Evolutionary conservation across 2,329 filamentous ascomycete genomes (phyloP).

Genomic region (Ophiostoma ulmi): DNA sequence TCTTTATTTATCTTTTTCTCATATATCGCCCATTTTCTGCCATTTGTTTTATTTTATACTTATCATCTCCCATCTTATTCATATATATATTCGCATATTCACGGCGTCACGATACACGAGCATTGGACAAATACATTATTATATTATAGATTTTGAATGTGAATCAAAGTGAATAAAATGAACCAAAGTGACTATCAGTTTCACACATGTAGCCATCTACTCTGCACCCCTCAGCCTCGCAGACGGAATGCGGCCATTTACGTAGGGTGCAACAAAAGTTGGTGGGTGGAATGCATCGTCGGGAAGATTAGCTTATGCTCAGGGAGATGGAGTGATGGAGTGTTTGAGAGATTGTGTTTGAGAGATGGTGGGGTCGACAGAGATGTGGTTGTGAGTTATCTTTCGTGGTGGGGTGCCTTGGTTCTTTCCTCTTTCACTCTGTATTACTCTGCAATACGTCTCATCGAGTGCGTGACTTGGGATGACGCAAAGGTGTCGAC

Average conservation of each 20-base stretch:
- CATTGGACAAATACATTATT: not conserved
- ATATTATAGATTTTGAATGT: no score
- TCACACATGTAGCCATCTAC: not conserved
- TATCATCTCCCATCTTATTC: not conserved
- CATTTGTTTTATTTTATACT: not conserved
- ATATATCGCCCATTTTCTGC: not conserved
- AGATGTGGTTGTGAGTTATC: not conserved
- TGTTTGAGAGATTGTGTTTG: no score
- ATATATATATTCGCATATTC: not conserved
- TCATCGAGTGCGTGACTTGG: not conserved
- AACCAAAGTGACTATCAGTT: not conserved
- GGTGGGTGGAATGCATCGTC: not conserved
- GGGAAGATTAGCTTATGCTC: not conserved
- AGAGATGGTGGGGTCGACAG: not conserved
- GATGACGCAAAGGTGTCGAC: no score
- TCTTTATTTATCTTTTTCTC: not conserved
- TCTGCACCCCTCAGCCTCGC: not conserved
- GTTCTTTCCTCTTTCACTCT: not conserved
- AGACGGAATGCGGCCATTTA: not conserved
- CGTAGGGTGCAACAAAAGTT: not conserved
- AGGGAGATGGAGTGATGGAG: not conserved
- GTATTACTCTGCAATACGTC: no score
- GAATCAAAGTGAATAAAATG: not conserved
- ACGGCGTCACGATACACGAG: constrained; percentile 3
- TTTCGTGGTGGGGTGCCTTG: not conserved